Base-by-base conservation (phyloP, 2,329 filamentous ascomycete genomes). In the Penicillium expansum region DNA sequence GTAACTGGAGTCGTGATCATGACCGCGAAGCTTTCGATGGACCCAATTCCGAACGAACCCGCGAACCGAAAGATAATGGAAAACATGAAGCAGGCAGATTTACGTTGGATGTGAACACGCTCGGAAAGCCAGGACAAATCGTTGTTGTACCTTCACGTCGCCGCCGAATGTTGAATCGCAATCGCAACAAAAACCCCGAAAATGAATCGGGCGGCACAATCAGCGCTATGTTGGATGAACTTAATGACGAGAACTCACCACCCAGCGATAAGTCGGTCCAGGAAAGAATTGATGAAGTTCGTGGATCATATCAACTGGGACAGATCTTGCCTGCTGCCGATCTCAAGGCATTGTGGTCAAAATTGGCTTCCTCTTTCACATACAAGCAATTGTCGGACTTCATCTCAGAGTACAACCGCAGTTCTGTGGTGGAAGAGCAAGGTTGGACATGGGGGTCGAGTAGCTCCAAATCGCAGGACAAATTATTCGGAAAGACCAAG, bases 71-170 rank as follows among this genome's bases (percentile, higher is more conserved):
- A 44, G 9, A 45, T 42, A 57, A 45, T 29, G n/a, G 35, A 20
- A 44, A 57, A 24, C 27, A 9, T 45, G 30, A 33, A 52, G 37
- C 47, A 22, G 55, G 54, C 33, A 65, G 48, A 48, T 62, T 70
- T 4, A 43, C 65, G 8, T 67, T 76, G 9, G 68, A 67, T 33
- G 68, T 75, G 29, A 61, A 70, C 37, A 57, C 71, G 1, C 60
- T 77, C 9, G 75, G 75, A 29, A 66, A 72, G 48, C 74, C 73
- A 1, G 73, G 69, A 3, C 67, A 76, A 48, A 69, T 77, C 6
- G 60, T 77, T 27, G 64, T 77, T 24, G 63, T 76, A 9, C 62
- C 65, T 38, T 56, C 64, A 48, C 68, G 66, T 30, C 63, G 65
- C 29, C 59, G 60, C 29, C 55, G 32, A 24, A 50, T 18, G n/a